Evolutionary conservation across 306 rosid genomes (phyloP).

Genomic region (Astragalus glycyphyllos): DNA sequence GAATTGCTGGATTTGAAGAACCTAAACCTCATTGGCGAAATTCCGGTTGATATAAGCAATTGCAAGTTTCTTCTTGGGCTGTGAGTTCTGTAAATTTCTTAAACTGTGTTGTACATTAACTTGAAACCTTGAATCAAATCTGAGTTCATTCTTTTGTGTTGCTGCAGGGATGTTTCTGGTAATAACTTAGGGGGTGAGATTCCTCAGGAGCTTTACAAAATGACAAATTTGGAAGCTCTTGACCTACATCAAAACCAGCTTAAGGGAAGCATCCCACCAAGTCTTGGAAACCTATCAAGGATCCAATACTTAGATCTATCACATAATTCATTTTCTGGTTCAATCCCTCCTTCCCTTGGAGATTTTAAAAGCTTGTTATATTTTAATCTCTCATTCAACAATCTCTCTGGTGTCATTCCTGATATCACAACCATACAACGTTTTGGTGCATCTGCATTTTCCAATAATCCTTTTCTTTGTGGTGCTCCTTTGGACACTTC

Average conservation of each 20-base stretch:
- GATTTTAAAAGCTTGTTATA: conserved; percentile 56
- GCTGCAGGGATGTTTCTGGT: conserved; percentile 87
- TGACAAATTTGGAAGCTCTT: conserved; percentile 74
- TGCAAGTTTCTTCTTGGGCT: conserved; percentile 88
- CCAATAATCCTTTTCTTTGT: conserved; percentile 81
- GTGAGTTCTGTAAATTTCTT: conserved; percentile 69
- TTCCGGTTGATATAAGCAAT: conserved; percentile 72
- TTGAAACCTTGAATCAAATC: conserved; percentile 40
- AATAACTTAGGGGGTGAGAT: conserved; percentile 80
- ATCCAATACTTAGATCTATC: conserved; percentile 76
- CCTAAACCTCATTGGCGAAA: conserved; percentile 77
- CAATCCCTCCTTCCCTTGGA: conserved; percentile 79
- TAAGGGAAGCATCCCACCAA: conserved; percentile 78
- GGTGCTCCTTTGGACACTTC: conserved; percentile 78
- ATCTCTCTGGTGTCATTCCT: conserved; percentile 86
- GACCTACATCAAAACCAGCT: conserved; percentile 77
- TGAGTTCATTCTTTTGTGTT: conserved; percentile 46
- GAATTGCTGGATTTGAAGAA: conserved; percentile 83
- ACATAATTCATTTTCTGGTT: conserved; percentile 70
- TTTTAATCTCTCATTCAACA: conserved; percentile 82
- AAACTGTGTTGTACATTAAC: conserved; percentile 40
- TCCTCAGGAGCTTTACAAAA: conserved; percentile 72
- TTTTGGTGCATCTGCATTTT: conserved; percentile 75
- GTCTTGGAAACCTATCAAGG: conserved; percentile 70
- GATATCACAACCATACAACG: conserved; percentile 50